Evolutionary conservation across 331 rosid species (phyloP), one percentile per base, ranked within the genome.

Genomic region (Spiraea crenata): DNA sequence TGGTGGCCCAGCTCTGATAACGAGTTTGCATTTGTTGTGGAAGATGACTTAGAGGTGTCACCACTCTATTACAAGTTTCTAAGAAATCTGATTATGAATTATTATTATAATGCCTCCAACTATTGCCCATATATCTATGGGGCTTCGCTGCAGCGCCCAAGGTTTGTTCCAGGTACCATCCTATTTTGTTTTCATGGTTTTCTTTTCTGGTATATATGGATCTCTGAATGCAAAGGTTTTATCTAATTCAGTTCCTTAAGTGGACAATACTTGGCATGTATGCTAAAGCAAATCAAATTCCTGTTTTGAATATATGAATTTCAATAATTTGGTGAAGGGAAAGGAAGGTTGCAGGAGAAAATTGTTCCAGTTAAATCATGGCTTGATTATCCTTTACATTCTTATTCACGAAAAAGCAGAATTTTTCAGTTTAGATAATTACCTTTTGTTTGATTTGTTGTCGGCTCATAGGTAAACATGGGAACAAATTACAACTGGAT

Each of bases 131-230:
- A 85, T 57, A 79, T 90, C 44, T 93, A 82, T 46, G 98, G 98
- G 34, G 91, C 79, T 61, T 90, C 98, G 35, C 78, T 93, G 70
- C 96, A 90, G 83, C 84, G 97, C 70, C 90, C 97, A 83, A 93
- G 98, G 97, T 88, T 93, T 79, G 97, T 93, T 41, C 97, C 98
- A 93, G 97, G 97, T 93, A 93, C 87, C 86, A 64, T 74, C 46
- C 49, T 61, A 31, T 49, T 51, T 46, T 57, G n/a, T 59, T 75
- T 58, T 55, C 40, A 34, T 38, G 38, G 6, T 8, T 17, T 63
- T 44, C 11, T 46, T 2, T 11, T 63, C 3, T 54, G 46, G 13
- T 4, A 25, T 15, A 38, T 60, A 60, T 15, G 46, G 38, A 0
- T 9, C 25, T 60, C 38, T 19, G 65, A 60, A 60, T 60, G 31